Evolutionary conservation across 768 basidiomycete species (phyloP), one percentile per base, ranked within the genome.

Genomic region (Phylloporus scabripes): DNA sequence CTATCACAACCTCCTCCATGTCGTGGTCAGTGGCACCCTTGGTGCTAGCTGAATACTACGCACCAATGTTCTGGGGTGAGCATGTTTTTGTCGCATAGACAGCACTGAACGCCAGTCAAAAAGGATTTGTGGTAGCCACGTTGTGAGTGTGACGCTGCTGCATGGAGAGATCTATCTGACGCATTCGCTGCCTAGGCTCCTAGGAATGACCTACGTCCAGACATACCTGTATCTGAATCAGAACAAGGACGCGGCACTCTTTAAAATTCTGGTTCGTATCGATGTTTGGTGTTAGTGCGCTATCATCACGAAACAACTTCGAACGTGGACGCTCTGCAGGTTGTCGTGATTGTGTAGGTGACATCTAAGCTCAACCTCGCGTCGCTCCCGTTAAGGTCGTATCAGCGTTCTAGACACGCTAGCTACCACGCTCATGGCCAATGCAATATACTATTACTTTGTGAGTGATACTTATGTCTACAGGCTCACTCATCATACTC

Each of bases 41-140:
- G n/a, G 24, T 34, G 29, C 12, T 12, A 9, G 24, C 17, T 4
- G 31, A 18, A 0, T 50, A 5, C 20, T 50, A 18, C 20, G 48
- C 21, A 9, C 45, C 48, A n/a, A 7, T 53, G 36, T 52, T 52
- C 37, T 55, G 54, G 54, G 50, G 40, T 44, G 31, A 52, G 41
- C 2, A 18, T 7, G 31, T 18, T 23, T 26, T 15, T 12, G 9
- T 37, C 34, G 20, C 3, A 4, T 31, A 14, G 26, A 26, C 9
- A n/a, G 4, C 29, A 10, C 40, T 46, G 14, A 53, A 2, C 21
- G 24, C 15, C 24, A 34, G 12, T 12, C 7, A 6, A 37, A 26
- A n/a, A 53, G 51, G 51, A 34, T 55, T 40, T 31, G 47, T 52
- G 14, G 8, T 42, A 15, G 20, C 40, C 17, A 55, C 54, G 18